Conservation (phyloP, 257 asterid genomes). For the Anisodus tanguticus region DNA sequence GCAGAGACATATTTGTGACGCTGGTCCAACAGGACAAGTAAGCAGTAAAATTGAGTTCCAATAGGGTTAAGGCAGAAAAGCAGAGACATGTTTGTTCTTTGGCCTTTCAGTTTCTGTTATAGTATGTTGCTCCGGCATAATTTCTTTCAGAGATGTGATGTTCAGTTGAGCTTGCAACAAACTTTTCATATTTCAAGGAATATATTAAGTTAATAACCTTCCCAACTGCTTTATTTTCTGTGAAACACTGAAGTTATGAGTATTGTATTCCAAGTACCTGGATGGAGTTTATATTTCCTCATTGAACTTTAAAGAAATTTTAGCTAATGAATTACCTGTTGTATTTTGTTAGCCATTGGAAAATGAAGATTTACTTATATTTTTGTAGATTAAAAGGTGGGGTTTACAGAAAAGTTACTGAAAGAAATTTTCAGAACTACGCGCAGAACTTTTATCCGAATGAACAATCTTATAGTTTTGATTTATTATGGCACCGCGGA, state of each 20-base stretch:
- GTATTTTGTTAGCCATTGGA: background rate
- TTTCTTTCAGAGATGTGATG: conserved; percentile 1
- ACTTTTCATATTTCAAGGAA: background rate
- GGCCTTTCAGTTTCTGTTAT: background rate
- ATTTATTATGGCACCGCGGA: background rate
- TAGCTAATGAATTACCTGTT: background rate
- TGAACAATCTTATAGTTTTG: background rate
- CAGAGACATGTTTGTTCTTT: background rate
- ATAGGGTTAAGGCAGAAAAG: background rate
- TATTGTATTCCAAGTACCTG: background rate
- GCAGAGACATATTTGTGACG: conserved; percentile 11
- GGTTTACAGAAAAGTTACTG: conserved; percentile 9
- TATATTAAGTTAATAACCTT: background rate
- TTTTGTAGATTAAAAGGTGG: background rate
- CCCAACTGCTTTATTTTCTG: background rate
- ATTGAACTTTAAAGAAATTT: background rate
- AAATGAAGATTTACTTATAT: background rate
- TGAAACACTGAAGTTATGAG: background rate
- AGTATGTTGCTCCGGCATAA: conserved; percentile 7
- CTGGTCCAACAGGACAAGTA: background rate
- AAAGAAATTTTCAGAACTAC: background rate
- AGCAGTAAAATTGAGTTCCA: background rate
- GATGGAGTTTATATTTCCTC: background rate
- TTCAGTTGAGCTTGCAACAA: background rate
- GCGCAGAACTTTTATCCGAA: conserved; percentile 1